A percentile compares a stretch with the other conserved stretches of the same genome.
Conservation (phyloP, 345 rosid genomes). For the Salix exigua region DNA sequence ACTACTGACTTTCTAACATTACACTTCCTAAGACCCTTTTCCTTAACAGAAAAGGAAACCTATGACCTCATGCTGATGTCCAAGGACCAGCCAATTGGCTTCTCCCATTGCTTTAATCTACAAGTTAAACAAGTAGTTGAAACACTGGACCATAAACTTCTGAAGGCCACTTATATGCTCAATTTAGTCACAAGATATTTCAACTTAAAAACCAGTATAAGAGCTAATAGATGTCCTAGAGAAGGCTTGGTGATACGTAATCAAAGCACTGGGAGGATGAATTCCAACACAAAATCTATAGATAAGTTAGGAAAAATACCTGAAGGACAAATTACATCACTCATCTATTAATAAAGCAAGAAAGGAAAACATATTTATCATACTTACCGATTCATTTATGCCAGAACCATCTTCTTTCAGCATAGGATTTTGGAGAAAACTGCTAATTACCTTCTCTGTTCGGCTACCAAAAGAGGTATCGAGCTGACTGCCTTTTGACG, state of each 20-base stretch:
- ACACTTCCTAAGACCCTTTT: background rate
- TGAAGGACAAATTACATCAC: too few species aligned
- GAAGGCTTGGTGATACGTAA: background rate
- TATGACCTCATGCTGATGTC: background rate
- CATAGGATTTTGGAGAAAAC: constrained; percentile 60
- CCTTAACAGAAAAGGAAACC: background rate
- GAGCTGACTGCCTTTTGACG: constrained; percentile 17
- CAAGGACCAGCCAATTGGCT: background rate
- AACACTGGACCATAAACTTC: background rate
- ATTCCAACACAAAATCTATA: background rate
- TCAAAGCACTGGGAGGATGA: background rate
- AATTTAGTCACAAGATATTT: background rate
- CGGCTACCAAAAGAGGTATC: constrained; percentile 50
- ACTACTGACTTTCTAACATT: background rate
- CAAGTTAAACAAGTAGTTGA: background rate
- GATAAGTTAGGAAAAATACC: background rate
- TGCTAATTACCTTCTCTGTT: constrained; percentile 73
- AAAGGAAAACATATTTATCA: background rate
- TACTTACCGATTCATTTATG: constrained; percentile 44
- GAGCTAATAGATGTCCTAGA: background rate
- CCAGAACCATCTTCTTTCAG: constrained; percentile 48
- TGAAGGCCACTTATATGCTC: background rate
- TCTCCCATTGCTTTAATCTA: background rate
- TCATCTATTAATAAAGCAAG: background rate
- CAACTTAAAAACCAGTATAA: background rate